phyloP scores from a whole-genome alignment of 306 rosid species.

The Albizia julibrissin region DNA sequence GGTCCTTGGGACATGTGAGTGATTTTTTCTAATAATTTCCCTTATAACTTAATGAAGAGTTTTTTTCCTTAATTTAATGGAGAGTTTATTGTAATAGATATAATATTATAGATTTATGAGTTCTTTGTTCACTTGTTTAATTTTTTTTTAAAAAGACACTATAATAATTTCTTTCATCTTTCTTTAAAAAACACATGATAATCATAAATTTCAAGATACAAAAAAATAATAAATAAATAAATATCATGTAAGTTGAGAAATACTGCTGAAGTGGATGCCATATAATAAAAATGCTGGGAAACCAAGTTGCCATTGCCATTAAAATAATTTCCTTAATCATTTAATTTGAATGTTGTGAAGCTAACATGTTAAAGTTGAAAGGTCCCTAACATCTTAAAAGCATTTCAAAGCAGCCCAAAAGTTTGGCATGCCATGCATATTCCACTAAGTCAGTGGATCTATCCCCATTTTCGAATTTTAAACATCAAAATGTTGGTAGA shows the following conservation, averaged over 20 bases:
- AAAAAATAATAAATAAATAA: too few species aligned
- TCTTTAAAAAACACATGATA: neutral
- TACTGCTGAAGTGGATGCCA: slow-evolving; percentile 18
- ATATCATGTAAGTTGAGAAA: neutral
- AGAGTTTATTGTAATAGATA: neutral
- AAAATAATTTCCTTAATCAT: neutral
- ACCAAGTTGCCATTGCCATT: neutral
- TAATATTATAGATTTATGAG: neutral
- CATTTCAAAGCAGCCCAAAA: slow-evolving; percentile 2
- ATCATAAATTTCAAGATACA: neutral
- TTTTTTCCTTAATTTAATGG: neutral
- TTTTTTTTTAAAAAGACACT: neutral
- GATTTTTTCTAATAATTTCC: too few species aligned
- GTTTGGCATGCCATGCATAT: neutral
- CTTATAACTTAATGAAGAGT: too few species aligned
- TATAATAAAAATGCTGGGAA: neutral
- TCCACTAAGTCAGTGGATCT: slow-evolving; percentile 28
- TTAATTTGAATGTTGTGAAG: neutral
- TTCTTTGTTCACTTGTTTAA: neutral
- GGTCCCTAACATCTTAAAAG: neutral
- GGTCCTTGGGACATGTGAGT: too few species aligned
- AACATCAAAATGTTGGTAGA: too few species aligned
- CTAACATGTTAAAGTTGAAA: neutral
- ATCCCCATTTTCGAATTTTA: slow-evolving; percentile 16
- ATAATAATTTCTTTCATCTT: too few species aligned